Evolutionary conservation across 2,329 filamentous ascomycete species (phyloP), one percentile per base, ranked within the genome.

Genomic region (Exophiala sp.): DNA sequence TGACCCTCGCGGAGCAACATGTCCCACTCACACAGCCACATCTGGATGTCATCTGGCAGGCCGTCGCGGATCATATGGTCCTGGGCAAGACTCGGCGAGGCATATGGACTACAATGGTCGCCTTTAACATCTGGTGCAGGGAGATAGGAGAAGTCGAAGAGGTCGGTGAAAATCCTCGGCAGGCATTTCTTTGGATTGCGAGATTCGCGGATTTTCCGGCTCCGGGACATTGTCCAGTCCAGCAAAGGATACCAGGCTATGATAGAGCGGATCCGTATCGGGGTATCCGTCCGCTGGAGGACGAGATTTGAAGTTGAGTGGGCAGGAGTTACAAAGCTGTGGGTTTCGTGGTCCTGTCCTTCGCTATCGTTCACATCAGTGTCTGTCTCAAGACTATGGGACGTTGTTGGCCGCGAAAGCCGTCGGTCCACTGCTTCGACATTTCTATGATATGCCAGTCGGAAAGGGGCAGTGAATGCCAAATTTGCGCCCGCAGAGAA

Each of bases 11-110:
- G 73, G n/a, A 82, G 69, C 11, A 83, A 67, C 80, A 83, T 83
- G 61, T 83, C 80, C 76, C 77, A 83, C 62, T 83, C 80, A 62
- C 80, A 83, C 37, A 79, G 76, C 61, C 78, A 80, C 57, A 83
- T 65, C 50, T 81, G 78, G 40, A 83, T 75, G 50, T 82, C 75
- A n/a, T 76, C 68, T 0, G 80, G 80, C 1, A 83, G 63, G 1
- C 70, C 71, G 18, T 72, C 71, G 22, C 64, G 60, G n/a, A 83
- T 70, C 60, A 79, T 73, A 22, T 71, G 64, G 16, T 74, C 70
- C 0, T 76, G 70, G 1, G 80, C 80, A 8, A 77, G 72, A 24
- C 76, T 76, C 0, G 80, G 80, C 6, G 73, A 77, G 1, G 81
- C 75, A 65, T 77, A 83, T 1, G 80, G 78, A 8, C 78, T 78